These are phyloP conservation scores for Cordyceps pruinosa DNA, from an alignment of 2,329 filamentous ascomycete species.

Conservation along the genomic window DNA sequence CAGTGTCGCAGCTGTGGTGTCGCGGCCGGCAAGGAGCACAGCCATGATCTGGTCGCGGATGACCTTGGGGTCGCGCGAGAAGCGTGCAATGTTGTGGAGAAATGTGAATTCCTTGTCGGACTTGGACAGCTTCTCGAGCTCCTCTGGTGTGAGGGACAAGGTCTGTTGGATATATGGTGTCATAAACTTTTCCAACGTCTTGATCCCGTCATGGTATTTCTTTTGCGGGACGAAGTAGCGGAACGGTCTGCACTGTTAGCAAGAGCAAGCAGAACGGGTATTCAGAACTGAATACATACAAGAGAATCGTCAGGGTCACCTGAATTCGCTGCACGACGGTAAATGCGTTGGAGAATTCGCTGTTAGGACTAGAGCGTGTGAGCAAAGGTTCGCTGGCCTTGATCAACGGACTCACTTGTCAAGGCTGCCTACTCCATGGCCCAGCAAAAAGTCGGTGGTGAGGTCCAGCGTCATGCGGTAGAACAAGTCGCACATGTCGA, in stretches of 20 bases:
- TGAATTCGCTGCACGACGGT: conserved; percentile 62
- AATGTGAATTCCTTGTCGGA: conserved; percentile 64
- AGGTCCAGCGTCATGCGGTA: conserved; percentile 61
- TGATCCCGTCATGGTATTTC: conserved; percentile 55
- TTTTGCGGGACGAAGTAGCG: conserved; percentile 50
- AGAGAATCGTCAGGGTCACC: conserved; percentile 48
- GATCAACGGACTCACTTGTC: conserved; percentile 26
- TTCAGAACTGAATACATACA: conserved; percentile 21
- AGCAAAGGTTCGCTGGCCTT: background rate
- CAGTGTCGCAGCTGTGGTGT: conserved; percentile 78
- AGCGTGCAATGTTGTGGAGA: conserved; percentile 66
- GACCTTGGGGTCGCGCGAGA: conserved; percentile 54
- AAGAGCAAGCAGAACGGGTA: background rate
- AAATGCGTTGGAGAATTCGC: conserved; percentile 62
- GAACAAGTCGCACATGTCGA: conserved; percentile 57
- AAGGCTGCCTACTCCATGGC: conserved; percentile 45
- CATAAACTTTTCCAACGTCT: conserved; percentile 61
- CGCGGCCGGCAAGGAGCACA: conserved; percentile 72
- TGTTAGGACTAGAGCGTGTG: conserved; percentile 38
- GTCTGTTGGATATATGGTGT: conserved; percentile 62
- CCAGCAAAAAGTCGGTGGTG: conserved; percentile 62
- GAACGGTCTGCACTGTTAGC: conserved; percentile 43
- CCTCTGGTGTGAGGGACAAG: conserved; percentile 53
- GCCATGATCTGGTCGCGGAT: conserved; percentile 73
- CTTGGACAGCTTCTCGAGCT: conserved; percentile 63